phyloP scores from a whole-genome alignment of 2,329 filamentous ascomycete species.

The Arthrobotrys conoides region DNA sequence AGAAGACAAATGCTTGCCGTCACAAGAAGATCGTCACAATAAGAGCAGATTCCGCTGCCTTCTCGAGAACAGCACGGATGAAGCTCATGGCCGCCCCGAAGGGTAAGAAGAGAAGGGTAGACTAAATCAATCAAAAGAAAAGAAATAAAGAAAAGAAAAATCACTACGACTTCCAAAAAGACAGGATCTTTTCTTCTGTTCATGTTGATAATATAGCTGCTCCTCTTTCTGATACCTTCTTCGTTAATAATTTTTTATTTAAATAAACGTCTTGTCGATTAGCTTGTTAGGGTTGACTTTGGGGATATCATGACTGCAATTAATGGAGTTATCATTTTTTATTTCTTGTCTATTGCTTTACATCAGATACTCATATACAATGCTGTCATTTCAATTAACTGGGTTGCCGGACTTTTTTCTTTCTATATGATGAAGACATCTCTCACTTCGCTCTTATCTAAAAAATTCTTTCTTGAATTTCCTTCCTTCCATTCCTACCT shows the following conservation, averaged over 20 bases:
- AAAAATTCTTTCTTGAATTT: constrained; percentile 13
- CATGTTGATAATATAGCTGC: constrained; percentile 60
- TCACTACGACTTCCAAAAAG: constrained; percentile 36
- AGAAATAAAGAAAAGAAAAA: constrained; percentile 34
- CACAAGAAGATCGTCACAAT: constrained; percentile 76
- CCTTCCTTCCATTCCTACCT: not conserved
- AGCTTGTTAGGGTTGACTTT: constrained; percentile 59
- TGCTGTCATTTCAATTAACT: constrained; percentile 31
- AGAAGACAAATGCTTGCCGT: constrained; percentile 74
- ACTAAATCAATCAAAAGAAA: constrained; percentile 65
- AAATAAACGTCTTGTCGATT: constrained; percentile 51
- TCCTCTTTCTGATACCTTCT: constrained; percentile 16
- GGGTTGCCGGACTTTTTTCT: constrained; percentile 9
- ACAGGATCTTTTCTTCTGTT: constrained; percentile 59
- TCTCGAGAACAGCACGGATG: constrained; percentile 81
- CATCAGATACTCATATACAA: constrained; percentile 38
- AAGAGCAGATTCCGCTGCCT: constrained; percentile 90
- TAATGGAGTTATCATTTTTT: constrained; percentile 58
- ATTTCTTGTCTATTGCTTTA: constrained; percentile 30
- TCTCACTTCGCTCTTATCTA: not conserved
- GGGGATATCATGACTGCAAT: constrained; percentile 60
- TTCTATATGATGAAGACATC: constrained; percentile 9
- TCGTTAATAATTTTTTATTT: constrained; percentile 10
- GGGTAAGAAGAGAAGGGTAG: constrained; percentile 88
- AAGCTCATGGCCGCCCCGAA: constrained; percentile 89